Evolutionary conservation across 257 asterid species (phyloP), one percentile per base, ranked within the genome.

Genomic region (Primulina eburnea): DNA sequence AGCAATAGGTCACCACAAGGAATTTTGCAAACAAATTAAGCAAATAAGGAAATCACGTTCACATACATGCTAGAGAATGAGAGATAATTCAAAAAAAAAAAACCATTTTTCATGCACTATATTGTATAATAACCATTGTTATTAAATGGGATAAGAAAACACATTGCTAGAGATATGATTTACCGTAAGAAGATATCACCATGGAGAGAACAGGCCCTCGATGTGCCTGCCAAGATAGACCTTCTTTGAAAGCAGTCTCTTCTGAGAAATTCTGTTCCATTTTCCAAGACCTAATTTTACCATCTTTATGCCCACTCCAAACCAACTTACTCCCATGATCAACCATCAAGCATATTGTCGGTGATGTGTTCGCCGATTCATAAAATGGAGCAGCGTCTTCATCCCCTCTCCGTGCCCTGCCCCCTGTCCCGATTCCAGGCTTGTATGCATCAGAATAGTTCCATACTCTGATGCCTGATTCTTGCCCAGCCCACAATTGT

Each of bases 291-390:
- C 93, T 81, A 30, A 91, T 85, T 80, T 79, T 91, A 28, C 99
- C 97, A 72, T 94, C 99, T 84, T 88, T 94, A 47, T 94, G 99
- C 56, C 97, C 99, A 50, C 96, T 94, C 96, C 96, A 94, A 30
- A 94, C 89, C 71, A 89, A 71, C 80, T 86, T 82, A 73, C 86
- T 80, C 26, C 97, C 97, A 9, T 72, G 80, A 88, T 94, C 99
- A 52, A 89, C 92, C 80, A 85, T 78, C 73, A 94, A 70, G 82
- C 93, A 87, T 59, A 80, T 60, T 0, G 96, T 76, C 0, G 99
- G 90, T 7, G 97, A 81, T 7, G 87, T 86, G 79, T 73, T 84
- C 6, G 78, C 75, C 2, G 96, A 88, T 71, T 94, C 99, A 38
- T 72, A 77, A 80, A 91, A 94, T 0, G 99, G 97, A 52, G 97